Base-by-base conservation (phyloP, 352 stramenopile species). In the Phytophthora pseudosyringae region DNA sequence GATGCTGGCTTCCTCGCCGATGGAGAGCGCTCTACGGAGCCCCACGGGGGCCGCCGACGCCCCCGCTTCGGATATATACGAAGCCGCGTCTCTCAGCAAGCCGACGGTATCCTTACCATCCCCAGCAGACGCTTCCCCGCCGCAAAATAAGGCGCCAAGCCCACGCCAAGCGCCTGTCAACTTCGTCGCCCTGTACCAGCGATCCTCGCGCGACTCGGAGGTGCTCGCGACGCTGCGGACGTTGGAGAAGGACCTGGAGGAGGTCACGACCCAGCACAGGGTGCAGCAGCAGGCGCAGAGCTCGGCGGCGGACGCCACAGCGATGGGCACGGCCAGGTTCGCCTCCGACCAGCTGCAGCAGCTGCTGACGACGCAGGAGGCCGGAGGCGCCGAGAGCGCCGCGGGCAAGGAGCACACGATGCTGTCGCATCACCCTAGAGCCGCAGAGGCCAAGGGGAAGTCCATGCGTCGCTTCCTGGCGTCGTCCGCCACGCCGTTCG, bases 121-220 rank as follows among this genome's bases (percentile, higher is more conserved):
- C 1, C 33, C 76, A 39, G 64, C 72, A 21, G 59, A 63, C 53
- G 45, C 48, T 29, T 68, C 51, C 31, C 66, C 61, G 13, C 45
- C 54, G 10, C 55, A 36, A 21, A 58, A 61, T 26, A 70, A 62
- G 43, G 18, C 48, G 1, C 3, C 9, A 12, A 62, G 31, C 44
- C 12, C 36, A 21, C 49, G 52, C 10, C 26, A 18, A 26, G 58
- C 68, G 29, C 11, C 46, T 4, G 28, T 70, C 5, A 49, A 78
- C 43, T 94, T 94, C 47, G 67, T 81, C 5, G 73, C 76, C 44
- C 69, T 94, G 67, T 92, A 94, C 70, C 76, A 80, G 54, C 83
- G 83, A 57, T 77, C 61, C 28, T 80, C 78, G 38, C 71, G 80
- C 28, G 78, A 88, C 21, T 71, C 77, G 15, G 80, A 92, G 29